Percentiles rank a stretch among this genome's conserved stretches.
Conservation (phyloP, 2,329 filamentous ascomycete species). For the Bipolaris victoriae region DNA sequence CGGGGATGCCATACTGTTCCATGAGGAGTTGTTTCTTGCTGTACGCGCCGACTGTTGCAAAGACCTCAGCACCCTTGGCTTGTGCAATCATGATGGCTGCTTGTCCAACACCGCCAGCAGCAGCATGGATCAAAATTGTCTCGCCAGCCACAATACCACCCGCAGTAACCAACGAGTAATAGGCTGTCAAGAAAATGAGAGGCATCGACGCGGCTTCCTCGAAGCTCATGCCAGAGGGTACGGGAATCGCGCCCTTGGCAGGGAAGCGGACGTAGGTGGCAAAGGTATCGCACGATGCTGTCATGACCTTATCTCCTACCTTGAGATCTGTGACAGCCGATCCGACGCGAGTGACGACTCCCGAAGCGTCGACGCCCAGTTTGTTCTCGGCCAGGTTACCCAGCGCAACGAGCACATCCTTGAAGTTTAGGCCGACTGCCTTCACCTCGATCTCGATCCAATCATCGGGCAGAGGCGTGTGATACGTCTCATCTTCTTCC, state of each 20-base stretch:
- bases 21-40: slow-evolving; percentile 20
- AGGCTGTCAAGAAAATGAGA: slow-evolving; percentile 12
- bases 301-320: slow-evolving; percentile 7
- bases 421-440: slow-evolving; percentile 12
- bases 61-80: slow-evolving; percentile 23
- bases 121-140: slow-evolving; percentile 36
- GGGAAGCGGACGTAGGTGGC: slow-evolving; percentile 13
- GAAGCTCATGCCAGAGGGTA: slow-evolving; percentile 9
- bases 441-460: slow-evolving; percentile 9
- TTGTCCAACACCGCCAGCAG: slow-evolving; percentile 33
- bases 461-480: slow-evolving; percentile 3
- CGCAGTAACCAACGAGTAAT: slow-evolving; percentile 7
- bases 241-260: slow-evolving; percentile 10
- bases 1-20: slow-evolving; percentile 21
- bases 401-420: slow-evolving; percentile 6
- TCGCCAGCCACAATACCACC: slow-evolving; percentile 29
- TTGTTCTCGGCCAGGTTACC: slow-evolving; percentile 13
- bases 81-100: slow-evolving; percentile 29
- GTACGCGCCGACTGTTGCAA: slow-evolving; percentile 24
- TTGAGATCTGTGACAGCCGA: slow-evolving; percentile 4
- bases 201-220: slow-evolving; percentile 13
- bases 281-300: slow-evolving; percentile 11
- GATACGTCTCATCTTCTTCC: slow-evolving; percentile 8
- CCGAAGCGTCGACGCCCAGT: slow-evolving; percentile 5
- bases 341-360: slow-evolving; percentile 7